Evolutionary conservation across 2,329 filamentous ascomycete species (phyloP).

Genomic region (Epichloe festucae): DNA sequence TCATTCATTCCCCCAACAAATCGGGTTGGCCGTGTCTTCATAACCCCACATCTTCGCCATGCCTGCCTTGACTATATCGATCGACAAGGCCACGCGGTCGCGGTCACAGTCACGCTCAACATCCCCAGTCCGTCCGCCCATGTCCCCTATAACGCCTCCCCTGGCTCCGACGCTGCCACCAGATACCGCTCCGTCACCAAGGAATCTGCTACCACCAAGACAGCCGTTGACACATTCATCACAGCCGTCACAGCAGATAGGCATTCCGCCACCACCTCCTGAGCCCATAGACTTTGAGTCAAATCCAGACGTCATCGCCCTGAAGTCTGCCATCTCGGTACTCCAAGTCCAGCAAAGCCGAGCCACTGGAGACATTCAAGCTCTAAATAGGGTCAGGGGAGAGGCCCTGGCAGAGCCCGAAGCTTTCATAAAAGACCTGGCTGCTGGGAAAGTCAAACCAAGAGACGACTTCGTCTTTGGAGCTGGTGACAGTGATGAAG

Average conservation of each 20-base stretch:
- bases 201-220: constrained; percentile 13
- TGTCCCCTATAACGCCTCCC: constrained; percentile 44
- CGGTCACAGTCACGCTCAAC: constrained; percentile 23
- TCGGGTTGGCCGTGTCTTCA: neutral
- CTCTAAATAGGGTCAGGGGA: constrained; percentile 55
- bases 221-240: constrained; percentile 30
- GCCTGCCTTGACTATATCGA: constrained; percentile 21
- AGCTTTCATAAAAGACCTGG: constrained; percentile 57
- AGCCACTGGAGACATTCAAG: constrained; percentile 60
- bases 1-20: neutral
- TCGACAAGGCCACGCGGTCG: constrained; percentile 14
- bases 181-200: constrained; percentile 7
- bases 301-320: constrained; percentile 78
- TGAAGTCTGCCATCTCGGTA: constrained; percentile 74
- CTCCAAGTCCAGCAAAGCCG: constrained; percentile 76
- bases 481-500: constrained; percentile 16
- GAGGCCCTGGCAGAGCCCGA: constrained; percentile 59
- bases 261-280: constrained; percentile 33
- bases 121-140: constrained; percentile 35
- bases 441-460: constrained; percentile 43
- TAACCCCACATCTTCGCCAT: constrained; percentile 8
- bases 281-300: constrained; percentile 43
- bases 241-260: constrained; percentile 25
- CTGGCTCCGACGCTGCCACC: constrained; percentile 24
- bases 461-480: constrained; percentile 8